Conservation (phyloP, 2,329 filamentous ascomycete species). For the Hirsutella thompsonii region DNA sequence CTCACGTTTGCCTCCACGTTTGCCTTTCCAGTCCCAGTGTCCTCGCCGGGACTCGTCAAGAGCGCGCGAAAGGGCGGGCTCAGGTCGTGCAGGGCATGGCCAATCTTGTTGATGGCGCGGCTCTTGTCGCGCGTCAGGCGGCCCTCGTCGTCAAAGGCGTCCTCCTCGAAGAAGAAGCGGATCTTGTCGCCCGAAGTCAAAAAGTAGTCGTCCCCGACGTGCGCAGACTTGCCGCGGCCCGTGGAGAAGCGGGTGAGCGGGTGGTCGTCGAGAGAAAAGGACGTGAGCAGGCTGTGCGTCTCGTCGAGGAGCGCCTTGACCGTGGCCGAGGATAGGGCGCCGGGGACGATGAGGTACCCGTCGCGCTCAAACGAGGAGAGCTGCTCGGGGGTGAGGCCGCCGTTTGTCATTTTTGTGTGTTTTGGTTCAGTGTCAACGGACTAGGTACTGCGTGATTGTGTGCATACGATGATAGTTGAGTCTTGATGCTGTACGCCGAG, state of each 20-base stretch:
- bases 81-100: slow-evolving; percentile 61
- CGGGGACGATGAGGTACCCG: slow-evolving; percentile 80
- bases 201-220: slow-evolving; percentile 94
- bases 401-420: neutral
- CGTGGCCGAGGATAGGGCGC: slow-evolving; percentile 55
- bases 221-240: slow-evolving; percentile 55
- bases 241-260: slow-evolving; percentile 92
- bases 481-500: too few relatives aligned
- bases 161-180: slow-evolving; percentile 95
- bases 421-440: too few relatives aligned
- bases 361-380: slow-evolving; percentile 62
- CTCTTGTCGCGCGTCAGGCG: slow-evolving; percentile 66
- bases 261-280: slow-evolving; percentile 69
- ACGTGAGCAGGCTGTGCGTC: slow-evolving; percentile 59
- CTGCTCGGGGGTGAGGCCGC: slow-evolving; percentile 59
- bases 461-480: too few relatives aligned
- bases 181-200: slow-evolving; percentile 80
- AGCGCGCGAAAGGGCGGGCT: slow-evolving; percentile 53
- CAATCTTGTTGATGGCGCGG: slow-evolving; percentile 80
- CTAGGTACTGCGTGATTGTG: too few relatives aligned
- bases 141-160: slow-evolving; percentile 60
- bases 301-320: slow-evolving; percentile 59
- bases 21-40: neutral
- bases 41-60: slow-evolving; percentile 13
- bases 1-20: slow-evolving; percentile 1